Percentiles rank a stretch among this genome's conserved stretches.
Evolutionary conservation across 1,284 basidiomycete species (phyloP).

Genomic region (Pyrrhoderma noxium): DNA sequence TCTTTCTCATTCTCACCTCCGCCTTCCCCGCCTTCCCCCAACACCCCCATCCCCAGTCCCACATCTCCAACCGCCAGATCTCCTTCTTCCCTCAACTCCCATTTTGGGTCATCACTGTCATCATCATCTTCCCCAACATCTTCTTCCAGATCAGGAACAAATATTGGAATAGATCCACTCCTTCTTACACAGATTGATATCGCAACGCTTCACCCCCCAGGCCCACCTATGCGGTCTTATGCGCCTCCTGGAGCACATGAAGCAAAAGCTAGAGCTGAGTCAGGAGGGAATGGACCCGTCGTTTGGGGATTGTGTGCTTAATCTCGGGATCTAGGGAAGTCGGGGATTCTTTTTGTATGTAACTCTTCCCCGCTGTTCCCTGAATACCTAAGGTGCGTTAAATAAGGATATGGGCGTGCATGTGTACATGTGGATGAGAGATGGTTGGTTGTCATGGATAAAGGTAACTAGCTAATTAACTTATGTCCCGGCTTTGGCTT

Average conservation of each 20-base stretch:
- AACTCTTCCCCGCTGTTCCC: no score
- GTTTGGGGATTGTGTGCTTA: neutral
- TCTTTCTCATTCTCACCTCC: conserved; percentile 25
- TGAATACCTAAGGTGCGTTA: no score
- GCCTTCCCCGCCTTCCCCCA: conserved; percentile 32
- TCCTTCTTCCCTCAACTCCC: neutral
- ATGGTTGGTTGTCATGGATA: no score
- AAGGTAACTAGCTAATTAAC: no score
- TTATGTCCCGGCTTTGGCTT: no score
- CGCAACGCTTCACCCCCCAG: conserved; percentile 6
- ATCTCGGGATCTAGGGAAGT: no score
- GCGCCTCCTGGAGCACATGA: neutral
- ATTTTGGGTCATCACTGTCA: conserved; percentile 20
- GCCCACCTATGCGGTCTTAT: neutral
- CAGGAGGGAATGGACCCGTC: neutral
- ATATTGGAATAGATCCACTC: conserved; percentile 25
- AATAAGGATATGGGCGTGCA: no score
- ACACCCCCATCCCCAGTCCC: conserved; percentile 31
- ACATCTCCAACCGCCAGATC: neutral
- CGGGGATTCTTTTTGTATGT: no score
- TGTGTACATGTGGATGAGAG: no score
- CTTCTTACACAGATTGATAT: conserved; percentile 8
- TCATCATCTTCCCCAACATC: conserved; percentile 30
- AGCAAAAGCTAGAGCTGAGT: neutral
- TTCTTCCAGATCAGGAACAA: neutral